Evolutionary conservation across 345 rosid genomes (phyloP), one percentile per base, ranked within the genome.

Genomic region (Litchi chinensis): DNA sequence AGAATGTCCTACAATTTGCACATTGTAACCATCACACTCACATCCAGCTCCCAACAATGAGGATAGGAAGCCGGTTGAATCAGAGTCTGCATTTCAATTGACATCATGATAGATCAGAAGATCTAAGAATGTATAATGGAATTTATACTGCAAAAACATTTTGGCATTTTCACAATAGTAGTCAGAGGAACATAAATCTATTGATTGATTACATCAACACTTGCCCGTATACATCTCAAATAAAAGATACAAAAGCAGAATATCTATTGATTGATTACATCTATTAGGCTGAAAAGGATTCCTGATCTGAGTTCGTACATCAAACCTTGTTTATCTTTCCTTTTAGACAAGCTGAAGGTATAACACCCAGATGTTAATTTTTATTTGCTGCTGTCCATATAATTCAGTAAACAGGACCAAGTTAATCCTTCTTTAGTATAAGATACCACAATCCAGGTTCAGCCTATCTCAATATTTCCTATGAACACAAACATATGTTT

Each of bases 1-100:
- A 62, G 99, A 95, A 75, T 95, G 99, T 13, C 99, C 98, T 48
- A 93, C 94, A 72, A 93, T 83, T 71, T 89, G 86, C 64, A 95
- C 56, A 69, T 74, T 83, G 82, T 95, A 95, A 54, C 96, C 98
- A 73, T 93, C 97, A 85, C 98, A 95, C 81, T 95, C 99, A 50
- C 97, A 86, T 74, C 96, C 97, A 64, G 84, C 82, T 78, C 96
- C 97, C 70, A 95, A 80, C 82, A 95, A 86, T 66, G 96, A 93
- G 68, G 98, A 89, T 70, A 95, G 85, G 80, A 90, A 87, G 78
- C 97, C 93, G 18, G 70, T 56, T 43, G 90, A 75, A 68, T 82
- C 76, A 65, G 88, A 78, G 71, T 81, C 91, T 85, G 81, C 83
- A 71, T 71, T 81, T 78, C 71, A 70, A 66, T 2, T 71, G 71